phyloP scores from a whole-genome alignment of 768 basidiomycete genomes.

The Leccinum variicolor region DNA sequence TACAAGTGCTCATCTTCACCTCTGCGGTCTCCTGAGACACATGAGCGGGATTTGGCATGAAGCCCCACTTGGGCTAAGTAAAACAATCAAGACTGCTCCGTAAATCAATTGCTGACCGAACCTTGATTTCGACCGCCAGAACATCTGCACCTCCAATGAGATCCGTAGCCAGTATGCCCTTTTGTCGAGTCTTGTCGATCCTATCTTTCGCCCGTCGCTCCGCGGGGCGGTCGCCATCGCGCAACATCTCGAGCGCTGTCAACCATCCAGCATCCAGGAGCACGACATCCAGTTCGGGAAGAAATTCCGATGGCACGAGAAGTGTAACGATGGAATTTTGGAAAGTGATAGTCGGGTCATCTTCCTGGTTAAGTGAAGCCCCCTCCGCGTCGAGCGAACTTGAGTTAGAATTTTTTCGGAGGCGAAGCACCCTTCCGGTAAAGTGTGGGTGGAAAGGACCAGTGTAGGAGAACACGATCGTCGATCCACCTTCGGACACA shows the following conservation, averaged over 20 bases:
- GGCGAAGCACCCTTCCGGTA: slow-evolving; percentile 66
- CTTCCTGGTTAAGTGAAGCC: slow-evolving; percentile 24
- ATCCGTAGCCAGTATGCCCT: slow-evolving; percentile 77
- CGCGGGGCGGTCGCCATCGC: slow-evolving; percentile 51
- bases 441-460: slow-evolving; percentile 53
- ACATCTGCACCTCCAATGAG: slow-evolving; percentile 58
- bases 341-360: slow-evolving; percentile 49
- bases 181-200: slow-evolving; percentile 53
- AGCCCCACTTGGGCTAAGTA: slow-evolving; percentile 93
- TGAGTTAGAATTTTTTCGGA: slow-evolving; percentile 55
- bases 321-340: slow-evolving; percentile 60
- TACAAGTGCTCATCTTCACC: slow-evolving; percentile 71
- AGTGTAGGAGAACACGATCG: slow-evolving; percentile 80
- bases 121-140: slow-evolving; percentile 91
- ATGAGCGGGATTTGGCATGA: slow-evolving; percentile 64
- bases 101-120: slow-evolving; percentile 27
- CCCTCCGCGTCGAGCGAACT: slow-evolving; percentile 13
- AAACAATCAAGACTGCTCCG: neutral
- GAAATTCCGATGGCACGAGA: slow-evolving; percentile 56
- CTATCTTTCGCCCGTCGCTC: slow-evolving; percentile 52
- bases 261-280: slow-evolving; percentile 55
- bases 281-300: slow-evolving; percentile 57
- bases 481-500: slow-evolving; percentile 89
- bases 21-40: slow-evolving; percentile 55
- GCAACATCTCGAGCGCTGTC: slow-evolving; percentile 42